A percentile compares a stretch with the other conserved stretches of the same genome.
Conservation (phyloP, 148 eudicot species). For the Gaultheria prostrata region DNA sequence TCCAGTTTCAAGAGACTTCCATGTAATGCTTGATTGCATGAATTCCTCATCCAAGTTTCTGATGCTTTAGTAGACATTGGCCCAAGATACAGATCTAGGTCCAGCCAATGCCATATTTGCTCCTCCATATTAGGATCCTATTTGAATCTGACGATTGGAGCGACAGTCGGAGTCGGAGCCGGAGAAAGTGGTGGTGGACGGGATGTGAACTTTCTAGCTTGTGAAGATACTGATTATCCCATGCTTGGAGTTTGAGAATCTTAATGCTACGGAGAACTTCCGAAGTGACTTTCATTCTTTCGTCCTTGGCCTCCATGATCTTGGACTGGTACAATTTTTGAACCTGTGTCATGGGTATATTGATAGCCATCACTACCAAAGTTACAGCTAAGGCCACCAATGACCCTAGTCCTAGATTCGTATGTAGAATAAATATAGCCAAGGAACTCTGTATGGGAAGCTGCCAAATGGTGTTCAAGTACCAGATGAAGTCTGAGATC, state of each 20-base stretch:
- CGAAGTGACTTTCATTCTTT: constrained; percentile 86
- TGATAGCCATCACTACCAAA: constrained; percentile 62
- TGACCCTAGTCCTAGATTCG: constrained; percentile 67
- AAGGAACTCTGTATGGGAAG: constrained; percentile 81
- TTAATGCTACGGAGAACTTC: constrained; percentile 91
- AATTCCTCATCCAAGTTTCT: too few relatives aligned
- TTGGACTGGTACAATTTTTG: constrained; percentile 71
- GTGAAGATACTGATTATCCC: constrained; percentile 71
- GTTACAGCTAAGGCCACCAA: constrained; percentile 76
- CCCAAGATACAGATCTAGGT: too few relatives aligned
- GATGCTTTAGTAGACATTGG: too few relatives aligned
- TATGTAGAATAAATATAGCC: constrained; percentile 66
- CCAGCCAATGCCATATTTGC: too few relatives aligned
- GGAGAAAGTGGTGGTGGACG: too few relatives aligned
- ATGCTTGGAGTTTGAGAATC: constrained; percentile 93
- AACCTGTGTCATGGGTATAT: constrained; percentile 71
- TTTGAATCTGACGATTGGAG: too few relatives aligned
- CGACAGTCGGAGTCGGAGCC: too few relatives aligned
- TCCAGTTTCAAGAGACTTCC: too few relatives aligned
- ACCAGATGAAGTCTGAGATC: constrained; percentile 88
- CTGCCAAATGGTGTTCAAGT: constrained; percentile 75
- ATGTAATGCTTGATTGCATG: too few relatives aligned
- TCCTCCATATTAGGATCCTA: too few relatives aligned
- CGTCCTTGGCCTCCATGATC: constrained; percentile 91
- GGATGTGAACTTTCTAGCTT: constrained; percentile 60